Base-by-base conservation (phyloP, 257 asterid genomes). In the Gynochthodes officinalis region DNA sequence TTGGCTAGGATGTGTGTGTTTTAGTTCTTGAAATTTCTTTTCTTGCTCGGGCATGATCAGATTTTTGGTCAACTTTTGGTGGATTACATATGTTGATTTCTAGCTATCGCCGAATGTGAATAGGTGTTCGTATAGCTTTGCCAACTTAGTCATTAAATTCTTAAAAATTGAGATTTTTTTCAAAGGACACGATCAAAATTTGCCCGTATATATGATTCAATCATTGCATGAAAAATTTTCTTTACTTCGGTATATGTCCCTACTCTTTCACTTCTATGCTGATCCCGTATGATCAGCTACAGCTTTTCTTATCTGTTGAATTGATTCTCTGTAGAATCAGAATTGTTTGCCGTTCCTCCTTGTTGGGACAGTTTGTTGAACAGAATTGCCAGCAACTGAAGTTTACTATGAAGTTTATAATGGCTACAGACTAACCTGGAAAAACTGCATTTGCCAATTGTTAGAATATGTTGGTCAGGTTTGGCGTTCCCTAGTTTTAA, bases 1-100 rank as follows among this genome's bases (percentile, higher is more conserved):
- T 18, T 70, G 83, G 73, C 75, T 77, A 82, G 80, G 87, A 80
- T 72, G 68, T 76, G 81, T 70, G 39, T 82, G 77, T 64, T 60
- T 61, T 79, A 77, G 72, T 84, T 74, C 78, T 54, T 77, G 28
- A 60, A 73, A 77, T 64, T 78, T 53, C 66, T 43, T 15, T 72
- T 73, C 50, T 61, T 66, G 61, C 76, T 67, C 43, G 50, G 50
- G 54, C 73, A 58, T 82, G 80, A 76, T 82, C 28, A 65, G 77
- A 64, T 59, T 78, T 64, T 73, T 60, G 74, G 75, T 43, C 39
- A 49, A 40, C 55, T 76, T 77, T 71, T 69, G 49, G 71, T 25
- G 71, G 73, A 25, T 55, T 72, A 66, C 18, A 7, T 62, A 68
- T 72, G 12, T 74, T 55, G 68, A 64, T 67, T 64, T 61, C 49